phyloP scores from a whole-genome alignment of 2,329 filamentous ascomycete genomes.

The Sclerotinia trifoliorum region DNA sequence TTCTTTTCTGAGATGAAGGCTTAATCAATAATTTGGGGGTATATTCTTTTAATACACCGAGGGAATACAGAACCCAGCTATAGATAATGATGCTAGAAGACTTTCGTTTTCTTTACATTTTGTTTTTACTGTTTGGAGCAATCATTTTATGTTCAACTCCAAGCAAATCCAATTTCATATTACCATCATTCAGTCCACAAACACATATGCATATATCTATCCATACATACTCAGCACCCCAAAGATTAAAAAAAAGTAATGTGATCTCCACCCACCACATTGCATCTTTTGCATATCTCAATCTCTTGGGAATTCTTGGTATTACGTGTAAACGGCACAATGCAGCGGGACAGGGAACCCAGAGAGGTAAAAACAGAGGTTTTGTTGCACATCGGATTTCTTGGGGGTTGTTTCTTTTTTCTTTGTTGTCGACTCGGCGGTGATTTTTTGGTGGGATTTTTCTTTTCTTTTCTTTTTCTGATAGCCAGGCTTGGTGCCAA shows the following conservation, averaged over 20 bases:
- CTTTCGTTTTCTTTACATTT: not conserved
- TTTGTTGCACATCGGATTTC: slow-evolving; percentile 20
- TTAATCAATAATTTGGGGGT: too few species aligned
- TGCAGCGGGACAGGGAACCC: not conserved
- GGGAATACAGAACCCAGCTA: too few species aligned
- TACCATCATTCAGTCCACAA: not conserved
- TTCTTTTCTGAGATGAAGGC: slow-evolving; percentile 22
- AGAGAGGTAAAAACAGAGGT: not conserved
- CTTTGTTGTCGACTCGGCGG: not conserved
- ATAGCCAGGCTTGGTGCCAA: slow-evolving; percentile 10
- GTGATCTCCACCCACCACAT: not conserved
- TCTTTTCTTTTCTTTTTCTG: too few species aligned
- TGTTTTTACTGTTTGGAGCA: not conserved
- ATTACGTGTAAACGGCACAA: slow-evolving; percentile 8
- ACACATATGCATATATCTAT: too few species aligned
- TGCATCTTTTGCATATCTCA: slow-evolving; percentile 16
- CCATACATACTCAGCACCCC: not conserved
- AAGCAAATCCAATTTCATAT: not conserved
- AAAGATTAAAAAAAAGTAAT: not conserved
- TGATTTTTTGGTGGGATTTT: not conserved
- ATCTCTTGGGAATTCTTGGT: slow-evolving; percentile 19
- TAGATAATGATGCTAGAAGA: not conserved
- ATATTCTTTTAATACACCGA: too few species aligned
- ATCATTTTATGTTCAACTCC: not conserved
- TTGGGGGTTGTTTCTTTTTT: slow-evolving; percentile 10